Evolutionary conservation across 108 stramenopile species (phyloP), one percentile per base, ranked within the genome.

Genomic region (Discostella pseudostelligera): DNA sequence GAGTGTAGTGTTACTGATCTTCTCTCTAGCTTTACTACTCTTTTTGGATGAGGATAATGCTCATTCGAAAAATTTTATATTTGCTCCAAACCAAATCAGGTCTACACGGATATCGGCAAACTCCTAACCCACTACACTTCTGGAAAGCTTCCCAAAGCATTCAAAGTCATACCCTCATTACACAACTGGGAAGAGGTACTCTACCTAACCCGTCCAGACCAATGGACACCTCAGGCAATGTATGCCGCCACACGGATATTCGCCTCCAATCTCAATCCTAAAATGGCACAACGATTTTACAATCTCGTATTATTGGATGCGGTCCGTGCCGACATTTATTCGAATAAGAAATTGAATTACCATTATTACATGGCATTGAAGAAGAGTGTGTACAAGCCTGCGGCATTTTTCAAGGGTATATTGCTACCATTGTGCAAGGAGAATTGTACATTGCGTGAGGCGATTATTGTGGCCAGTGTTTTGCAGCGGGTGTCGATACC

Each of bases 91-190:
- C 54, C 32, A 46, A 5, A 29, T 3, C 5, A 71, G 76, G 92
- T 93, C 0, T 99, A 98, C 73, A 94, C 92, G 4, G 93, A 93
- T 36, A 97, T 98, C 61, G 97, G 97, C 37, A 88, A 88, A 69
- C 81, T 98, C 56, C 82, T 99, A n/a, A 78, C 78, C 53, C 87
- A 81, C 51, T 99, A 98, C 74, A 92, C 92, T 19, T 82, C 95
- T 1, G 99, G 97, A n/a, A 98, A 97, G 70, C 84, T 99, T 8
- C 99, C 99, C 25, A 99, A 99, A 73, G 99, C 97, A 25, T 97
- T 99, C 92, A 99, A 99, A 83, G 97, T 99, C 13, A 90, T 99
- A 24, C 99, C 99, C 10, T 92, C 92, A 5, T 69, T 99, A 24
- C 73, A 78, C 46, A 96, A 96, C 55, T 99, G 99, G 99, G 99